These are phyloP conservation scores for Penicillium aurantiogriseum DNA, from an alignment of 2,329 filamentous ascomycete species.

Conservation along the genomic window DNA sequence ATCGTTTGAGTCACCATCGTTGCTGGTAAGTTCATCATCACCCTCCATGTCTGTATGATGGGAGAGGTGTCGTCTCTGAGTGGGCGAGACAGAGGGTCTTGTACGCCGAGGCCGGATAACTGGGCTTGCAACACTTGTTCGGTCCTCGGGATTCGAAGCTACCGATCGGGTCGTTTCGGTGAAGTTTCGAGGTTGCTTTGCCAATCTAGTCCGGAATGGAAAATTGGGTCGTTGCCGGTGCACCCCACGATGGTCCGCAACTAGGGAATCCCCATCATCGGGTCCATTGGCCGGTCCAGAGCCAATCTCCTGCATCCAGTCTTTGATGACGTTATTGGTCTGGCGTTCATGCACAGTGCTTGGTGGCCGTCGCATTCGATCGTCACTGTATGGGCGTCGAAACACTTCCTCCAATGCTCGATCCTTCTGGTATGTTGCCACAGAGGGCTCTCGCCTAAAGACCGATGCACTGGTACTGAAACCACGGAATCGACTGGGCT, in stretches of 20 bases:
- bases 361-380: constrained; percentile 59
- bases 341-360: constrained; percentile 62
- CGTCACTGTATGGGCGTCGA: constrained; percentile 64
- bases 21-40: constrained; percentile 84
- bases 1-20: constrained; percentile 57
- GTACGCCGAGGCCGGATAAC: constrained; percentile 39
- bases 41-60: constrained; percentile 78
- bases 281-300: constrained; percentile 56
- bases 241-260: constrained; percentile 58
- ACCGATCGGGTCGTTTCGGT: constrained; percentile 54
- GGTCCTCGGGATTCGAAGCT: constrained; percentile 57
- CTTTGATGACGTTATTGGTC: constrained; percentile 76
- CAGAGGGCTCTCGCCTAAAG: constrained; percentile 77
- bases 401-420: constrained; percentile 90
- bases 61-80: constrained; percentile 46
- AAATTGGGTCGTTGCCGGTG: constrained; percentile 50
- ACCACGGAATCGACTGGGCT: constrained; percentile 57
- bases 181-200: constrained; percentile 43
- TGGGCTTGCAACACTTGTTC: constrained; percentile 33
- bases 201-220: constrained; percentile 44
- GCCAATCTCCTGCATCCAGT: constrained; percentile 78
- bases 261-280: constrained; percentile 59
- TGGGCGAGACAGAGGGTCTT: constrained; percentile 25
- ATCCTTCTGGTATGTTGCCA: constrained; percentile 86
- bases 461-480: constrained; percentile 66